Evolutionary conservation across 768 basidiomycete species (phyloP), one percentile per base, ranked within the genome.

Genomic region (Lactarius psammicola): DNA sequence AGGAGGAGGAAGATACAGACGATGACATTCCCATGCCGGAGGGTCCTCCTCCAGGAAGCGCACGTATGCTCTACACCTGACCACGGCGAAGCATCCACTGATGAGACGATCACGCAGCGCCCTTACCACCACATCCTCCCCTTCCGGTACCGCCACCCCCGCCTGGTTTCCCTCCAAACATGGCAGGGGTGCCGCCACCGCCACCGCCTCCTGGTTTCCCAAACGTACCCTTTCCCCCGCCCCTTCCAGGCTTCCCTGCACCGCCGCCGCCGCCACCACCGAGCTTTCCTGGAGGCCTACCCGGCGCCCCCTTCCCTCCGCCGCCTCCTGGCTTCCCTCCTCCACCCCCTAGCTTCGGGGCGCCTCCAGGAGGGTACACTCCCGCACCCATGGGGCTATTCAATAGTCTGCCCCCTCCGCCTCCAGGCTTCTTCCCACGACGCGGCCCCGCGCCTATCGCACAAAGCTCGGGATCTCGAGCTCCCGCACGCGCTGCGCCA

Each of bases 21-120:
- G 85, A 90, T 55, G 89, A 87, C 71, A 82, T 89, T 60, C 78
- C 78, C 18, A 83, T 90, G 82, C 88, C 88, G 3, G 79, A 80
- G 46, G 88, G 87, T 1, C 83, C 84, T 60, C 88, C 87, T 40
- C 57, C 64, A 28, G 75, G 76, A 33, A 80, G 82, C 49, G 75
- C 60, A 36, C 58, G 69, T 69, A 46, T 58, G 60, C 66, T 64
- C 33, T 63, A 62, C 49, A 49, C 65, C 30, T 68, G 63, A 26
- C 75, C 74, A 26, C 76, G 76, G 53, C 73, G 73, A 20, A 73
- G 72, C 20, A 71, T 73, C 62, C 34, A 30, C 65, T 40, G 28
- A 57, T 26, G 40, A 44, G 17, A 31, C 5, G 34, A 30, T 17
- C 74, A 72, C 26, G 70, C 73, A 31, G 71, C 72, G 20, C 73